Percentiles rank a stretch among this genome's conserved stretches.
Evolutionary conservation across 2,329 filamentous ascomycete species (phyloP).

Genomic region (Eutypella sp.): DNA sequence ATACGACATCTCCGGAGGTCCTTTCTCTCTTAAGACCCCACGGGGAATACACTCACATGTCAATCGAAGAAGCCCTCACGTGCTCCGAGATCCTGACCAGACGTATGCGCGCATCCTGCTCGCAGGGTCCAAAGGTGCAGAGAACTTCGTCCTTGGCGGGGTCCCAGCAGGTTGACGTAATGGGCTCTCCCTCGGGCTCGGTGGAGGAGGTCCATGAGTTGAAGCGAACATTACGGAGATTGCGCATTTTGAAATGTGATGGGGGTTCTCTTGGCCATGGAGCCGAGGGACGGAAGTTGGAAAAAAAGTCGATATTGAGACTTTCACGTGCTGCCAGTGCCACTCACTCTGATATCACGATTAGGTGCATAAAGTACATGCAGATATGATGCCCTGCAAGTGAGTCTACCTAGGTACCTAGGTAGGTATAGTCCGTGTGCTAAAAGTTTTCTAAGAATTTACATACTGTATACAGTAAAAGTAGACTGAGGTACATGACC

Average conservation of each 20-base stretch:
- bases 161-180: conserved; percentile 85
- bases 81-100: conserved; percentile 52
- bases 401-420: too few species aligned
- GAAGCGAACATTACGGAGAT: conserved; percentile 74
- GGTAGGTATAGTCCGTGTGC: neutral
- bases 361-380: neutral
- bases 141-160: conserved; percentile 70
- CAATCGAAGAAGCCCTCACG: conserved; percentile 27
- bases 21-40: neutral
- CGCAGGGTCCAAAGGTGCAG: conserved; percentile 77
- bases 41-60: conserved; percentile 32
- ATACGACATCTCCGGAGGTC: conserved; percentile 12
- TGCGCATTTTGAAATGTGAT: conserved; percentile 62
- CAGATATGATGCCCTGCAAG: too few species aligned
- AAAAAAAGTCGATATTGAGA: too few species aligned
- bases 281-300: too few species aligned
- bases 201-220: conserved; percentile 57
- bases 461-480: too few species aligned
- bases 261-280: neutral
- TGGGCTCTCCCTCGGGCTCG: conserved; percentile 41
- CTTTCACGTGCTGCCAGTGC: too few species aligned
- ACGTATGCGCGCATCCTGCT: conserved; percentile 66
- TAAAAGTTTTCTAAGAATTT: neutral
- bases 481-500: neutral
- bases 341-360: neutral